Percentiles rank a stretch among this genome's conserved stretches.
Evolutionary conservation across 1,284 basidiomycete species (phyloP).

Genomic region (Testicularia cyperi): DNA sequence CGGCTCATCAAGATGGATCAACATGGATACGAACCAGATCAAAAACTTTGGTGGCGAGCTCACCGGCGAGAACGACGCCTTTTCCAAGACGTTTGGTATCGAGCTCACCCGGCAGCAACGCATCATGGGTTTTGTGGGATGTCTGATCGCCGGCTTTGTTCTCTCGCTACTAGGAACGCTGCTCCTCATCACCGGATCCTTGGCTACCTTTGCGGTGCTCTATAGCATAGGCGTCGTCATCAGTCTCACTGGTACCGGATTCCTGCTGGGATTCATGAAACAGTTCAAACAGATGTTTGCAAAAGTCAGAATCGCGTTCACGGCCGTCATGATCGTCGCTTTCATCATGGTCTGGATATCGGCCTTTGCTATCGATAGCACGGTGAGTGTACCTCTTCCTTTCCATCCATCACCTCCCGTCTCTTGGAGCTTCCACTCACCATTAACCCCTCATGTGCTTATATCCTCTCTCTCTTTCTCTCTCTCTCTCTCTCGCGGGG

Average conservation of each 20-base stretch:
- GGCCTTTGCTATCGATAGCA: constrained; percentile 44
- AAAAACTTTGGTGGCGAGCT: constrained; percentile 49
- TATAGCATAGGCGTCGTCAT: constrained; percentile 81
- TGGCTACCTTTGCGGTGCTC: constrained; percentile 77
- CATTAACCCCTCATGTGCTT: no score
- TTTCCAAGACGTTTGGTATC: constrained; percentile 45
- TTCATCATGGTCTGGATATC: constrained; percentile 54
- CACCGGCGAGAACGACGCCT: constrained; percentile 50
- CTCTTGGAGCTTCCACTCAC: no score
- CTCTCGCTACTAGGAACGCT: constrained; percentile 79
- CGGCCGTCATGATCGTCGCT: constrained; percentile 71
- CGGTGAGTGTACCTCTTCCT: no score
- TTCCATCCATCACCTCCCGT: no score
- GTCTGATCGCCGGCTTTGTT: constrained; percentile 62
- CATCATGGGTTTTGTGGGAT: constrained; percentile 48
- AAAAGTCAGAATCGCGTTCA: constrained; percentile 80
- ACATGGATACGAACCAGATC: constrained; percentile 48
- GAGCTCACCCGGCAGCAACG: constrained; percentile 52
- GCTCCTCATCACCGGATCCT: constrained; percentile 72
- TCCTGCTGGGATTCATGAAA: constrained; percentile 46
- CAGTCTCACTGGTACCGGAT: constrained; percentile 70
- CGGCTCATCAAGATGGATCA: constrained; percentile 45
- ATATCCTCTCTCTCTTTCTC: neutral
- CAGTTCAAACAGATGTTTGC: constrained; percentile 78
- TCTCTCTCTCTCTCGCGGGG: no score